These are phyloP conservation scores for Gracilariopsis chorda DNA, from an alignment of 23 red algal genomes.

Conservation along the genomic window DNA sequence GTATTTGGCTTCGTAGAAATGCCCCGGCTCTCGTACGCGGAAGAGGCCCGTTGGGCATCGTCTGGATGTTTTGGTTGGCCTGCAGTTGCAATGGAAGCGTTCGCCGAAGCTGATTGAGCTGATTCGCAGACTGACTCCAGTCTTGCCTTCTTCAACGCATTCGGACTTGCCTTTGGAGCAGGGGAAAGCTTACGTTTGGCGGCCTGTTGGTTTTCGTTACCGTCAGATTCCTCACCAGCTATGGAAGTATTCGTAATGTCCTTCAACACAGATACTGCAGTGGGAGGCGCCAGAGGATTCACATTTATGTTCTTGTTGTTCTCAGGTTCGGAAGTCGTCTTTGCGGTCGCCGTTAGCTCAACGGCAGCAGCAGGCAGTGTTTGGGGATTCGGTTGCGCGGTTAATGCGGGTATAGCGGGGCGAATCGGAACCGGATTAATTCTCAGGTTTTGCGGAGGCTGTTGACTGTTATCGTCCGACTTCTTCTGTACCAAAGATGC, in stretches of 20 bases:
- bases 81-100: neutral
- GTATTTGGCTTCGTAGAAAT: neutral
- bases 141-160: slow-evolving; percentile 17
- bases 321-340: neutral
- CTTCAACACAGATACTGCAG: neutral
- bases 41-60: neutral
- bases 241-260: slow-evolving; percentile 39
- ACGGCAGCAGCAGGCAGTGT: neutral
- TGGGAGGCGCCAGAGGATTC: neutral
- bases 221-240: neutral
- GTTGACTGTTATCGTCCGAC: neutral
- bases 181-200: slow-evolving; percentile 25
- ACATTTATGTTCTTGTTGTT: neutral
- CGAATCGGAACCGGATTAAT: neutral
- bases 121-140: neutral
- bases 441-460: neutral
- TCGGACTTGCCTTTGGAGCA: neutral
- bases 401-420: neutral
- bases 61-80: neutral
- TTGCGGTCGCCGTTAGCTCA: neutral
- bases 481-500: slow-evolving; percentile 6
- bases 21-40: neutral
- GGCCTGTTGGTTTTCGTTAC: neutral
- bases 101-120: neutral
- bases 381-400: neutral